Evolutionary conservation across 306 rosid genomes (phyloP).

Genomic region (Styphnolobium japonicum): DNA sequence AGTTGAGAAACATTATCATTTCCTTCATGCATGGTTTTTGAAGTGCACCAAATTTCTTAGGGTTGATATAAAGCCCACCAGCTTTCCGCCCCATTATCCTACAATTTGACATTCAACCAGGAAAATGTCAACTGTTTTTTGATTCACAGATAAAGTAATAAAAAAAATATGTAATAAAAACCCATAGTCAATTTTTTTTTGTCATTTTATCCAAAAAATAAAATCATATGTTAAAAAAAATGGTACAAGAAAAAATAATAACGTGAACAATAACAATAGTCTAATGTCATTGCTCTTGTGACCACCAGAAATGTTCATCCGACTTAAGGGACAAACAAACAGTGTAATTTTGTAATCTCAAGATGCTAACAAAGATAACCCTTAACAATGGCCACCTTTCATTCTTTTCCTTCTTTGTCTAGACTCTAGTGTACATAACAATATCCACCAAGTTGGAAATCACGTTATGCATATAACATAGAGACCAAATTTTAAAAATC

Average conservation of each 20-base stretch:
- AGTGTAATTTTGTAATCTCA: neutral
- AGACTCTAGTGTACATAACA: neutral
- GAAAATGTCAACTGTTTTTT: neutral
- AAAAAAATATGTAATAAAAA: neutral
- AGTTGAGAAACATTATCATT: slow-evolving; percentile 71
- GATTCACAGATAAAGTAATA: neutral
- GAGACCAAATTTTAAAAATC: neutral
- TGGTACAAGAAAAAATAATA: neutral
- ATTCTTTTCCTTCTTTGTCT: neutral
- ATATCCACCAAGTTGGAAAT: neutral
- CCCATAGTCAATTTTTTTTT: neutral
- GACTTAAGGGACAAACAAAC: neutral
- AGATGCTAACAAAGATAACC: neutral
- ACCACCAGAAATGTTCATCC: neutral
- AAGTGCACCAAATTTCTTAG: slow-evolving; percentile 70
- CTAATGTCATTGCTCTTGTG: neutral
- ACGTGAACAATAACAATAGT: neutral
- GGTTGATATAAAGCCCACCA: slow-evolving; percentile 60
- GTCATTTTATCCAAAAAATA: neutral
- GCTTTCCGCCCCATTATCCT: slow-evolving; percentile 81
- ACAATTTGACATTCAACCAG: slow-evolving; percentile 16
- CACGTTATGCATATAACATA: neutral
- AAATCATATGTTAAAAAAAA: neutral
- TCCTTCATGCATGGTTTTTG: slow-evolving; percentile 94
- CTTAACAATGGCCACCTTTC: neutral